Percentiles rank a stretch among this genome's conserved stretches.
These are phyloP conservation scores for Dactylella cylindrospora DNA, from an alignment of 2,329 filamentous ascomycete genomes.

Conservation along the genomic window DNA sequence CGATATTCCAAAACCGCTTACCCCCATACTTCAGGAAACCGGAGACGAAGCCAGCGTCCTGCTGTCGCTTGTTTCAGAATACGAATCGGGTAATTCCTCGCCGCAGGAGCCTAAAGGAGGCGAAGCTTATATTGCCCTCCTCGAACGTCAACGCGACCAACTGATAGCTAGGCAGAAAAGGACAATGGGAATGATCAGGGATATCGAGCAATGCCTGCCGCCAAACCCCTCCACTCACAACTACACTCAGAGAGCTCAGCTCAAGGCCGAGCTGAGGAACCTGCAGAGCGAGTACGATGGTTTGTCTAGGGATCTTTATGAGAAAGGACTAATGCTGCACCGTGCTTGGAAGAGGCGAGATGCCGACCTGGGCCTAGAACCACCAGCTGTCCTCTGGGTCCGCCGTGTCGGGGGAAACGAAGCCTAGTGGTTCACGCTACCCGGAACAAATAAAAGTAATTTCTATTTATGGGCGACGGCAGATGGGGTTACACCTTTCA, in stretches of 20 bases:
- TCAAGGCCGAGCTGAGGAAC: slow-evolving; percentile 45
- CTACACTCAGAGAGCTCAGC: slow-evolving; percentile 42
- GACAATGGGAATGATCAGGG: slow-evolving; percentile 45
- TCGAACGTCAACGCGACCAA: slow-evolving; percentile 47
- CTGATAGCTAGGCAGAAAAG: slow-evolving; percentile 35
- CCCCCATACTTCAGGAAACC: slow-evolving; percentile 37
- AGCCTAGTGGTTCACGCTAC: no score
- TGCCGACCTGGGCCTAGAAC: slow-evolving; percentile 47
- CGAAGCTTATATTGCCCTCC: slow-evolving; percentile 46
- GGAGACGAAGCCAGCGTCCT: slow-evolving; percentile 40
- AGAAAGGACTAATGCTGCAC: slow-evolving; percentile 48
- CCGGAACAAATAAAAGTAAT: no score
- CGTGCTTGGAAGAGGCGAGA: slow-evolving; percentile 48
- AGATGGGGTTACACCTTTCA: no score
- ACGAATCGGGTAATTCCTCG: slow-evolving; percentile 31
- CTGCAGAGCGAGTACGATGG: slow-evolving; percentile 46
- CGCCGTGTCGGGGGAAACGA: slow-evolving; percentile 33
- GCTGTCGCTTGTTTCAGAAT: slow-evolving; percentile 42
- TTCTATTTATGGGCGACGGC: no score
- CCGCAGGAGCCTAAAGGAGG: slow-evolving; percentile 44
- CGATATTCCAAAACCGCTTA: slow-evolving; percentile 35
- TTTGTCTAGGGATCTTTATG: slow-evolving; percentile 48
- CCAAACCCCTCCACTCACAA: slow-evolving; percentile 47
- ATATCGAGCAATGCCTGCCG: slow-evolving; percentile 46
- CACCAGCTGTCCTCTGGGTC: slow-evolving; percentile 48